Percentiles rank a stretch among this genome's conserved stretches.
These are phyloP conservation scores for Lactarius hengduanensis DNA, from an alignment of 768 basidiomycete species.

Conservation along the genomic window DNA sequence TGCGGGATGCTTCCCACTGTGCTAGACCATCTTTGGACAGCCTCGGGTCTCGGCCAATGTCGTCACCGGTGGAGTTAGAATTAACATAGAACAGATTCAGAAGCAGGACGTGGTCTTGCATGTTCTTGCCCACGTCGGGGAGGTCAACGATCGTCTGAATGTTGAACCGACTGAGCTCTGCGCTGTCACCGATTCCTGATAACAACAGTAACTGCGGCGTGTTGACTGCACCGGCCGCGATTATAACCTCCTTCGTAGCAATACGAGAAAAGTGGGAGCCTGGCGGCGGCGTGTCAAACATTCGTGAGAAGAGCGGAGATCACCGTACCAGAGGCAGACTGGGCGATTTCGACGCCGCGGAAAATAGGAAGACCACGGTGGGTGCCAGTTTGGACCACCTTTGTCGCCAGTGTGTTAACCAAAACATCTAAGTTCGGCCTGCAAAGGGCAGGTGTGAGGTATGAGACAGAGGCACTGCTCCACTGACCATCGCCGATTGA, in stretches of 20 bases:
- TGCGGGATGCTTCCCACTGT: constrained; percentile 14
- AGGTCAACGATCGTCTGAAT: constrained; percentile 30
- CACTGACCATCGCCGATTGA: too few species aligned
- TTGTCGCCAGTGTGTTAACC: background rate
- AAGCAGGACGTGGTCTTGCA: constrained; percentile 32
- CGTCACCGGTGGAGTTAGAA: constrained; percentile 13
- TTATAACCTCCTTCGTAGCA: constrained; percentile 16
- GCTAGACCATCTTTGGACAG: background rate
- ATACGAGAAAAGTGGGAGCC: constrained; percentile 25
- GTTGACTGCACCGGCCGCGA: constrained; percentile 22
- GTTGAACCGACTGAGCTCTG: constrained; percentile 27
- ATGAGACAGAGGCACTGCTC: too few species aligned
- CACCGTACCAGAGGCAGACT: background rate
- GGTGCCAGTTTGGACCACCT: constrained; percentile 1
- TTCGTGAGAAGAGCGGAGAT: background rate
- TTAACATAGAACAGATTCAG: constrained; percentile 4
- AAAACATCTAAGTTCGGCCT: background rate
- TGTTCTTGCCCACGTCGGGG: constrained; percentile 35
- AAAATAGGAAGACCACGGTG: background rate
- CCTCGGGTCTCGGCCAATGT: constrained; percentile 17
- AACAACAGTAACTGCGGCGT: constrained; percentile 32
- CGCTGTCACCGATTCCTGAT: constrained; percentile 34
- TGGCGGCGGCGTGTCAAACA: background rate
- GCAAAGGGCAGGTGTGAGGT: constrained; percentile 2
- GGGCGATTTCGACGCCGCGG: background rate